Evolutionary conservation across 2,329 filamentous ascomycete species (phyloP), one percentile per base, ranked within the genome.

Genomic region (Coleophoma cylindrospora): DNA sequence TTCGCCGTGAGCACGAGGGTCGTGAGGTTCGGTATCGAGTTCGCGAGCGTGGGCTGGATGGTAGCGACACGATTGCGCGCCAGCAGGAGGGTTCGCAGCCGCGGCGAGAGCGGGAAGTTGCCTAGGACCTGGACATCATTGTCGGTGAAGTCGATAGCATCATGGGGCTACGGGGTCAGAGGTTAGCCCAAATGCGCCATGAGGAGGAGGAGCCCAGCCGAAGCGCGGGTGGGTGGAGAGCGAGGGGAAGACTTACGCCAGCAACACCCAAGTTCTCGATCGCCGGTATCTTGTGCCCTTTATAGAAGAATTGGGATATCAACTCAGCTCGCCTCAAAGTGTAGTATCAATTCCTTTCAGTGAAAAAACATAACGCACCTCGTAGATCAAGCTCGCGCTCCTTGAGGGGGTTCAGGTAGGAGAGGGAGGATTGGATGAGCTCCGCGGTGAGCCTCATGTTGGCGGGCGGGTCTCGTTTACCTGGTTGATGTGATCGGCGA

Each of bases 181-280:
- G 41, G 34, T 9, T 10, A 32, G 43, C 43, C 36, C 32, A 22
- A 45, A 48, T 11, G 21, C 32, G 33, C 19, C 5, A 15, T 43
- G 52, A 38, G 36, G 48, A 59, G 44, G 52, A 38, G 36, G 48
- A 59, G 53, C 37, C 22, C 44, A 34, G 15, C 34, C 15, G 34
- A 33, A 33, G 44, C 15, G 17, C 17, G 3, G n/a, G 40, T 44
- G 36, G 33, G 34, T 40, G 27, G 14, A 34, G 50, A 21, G 32
- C 34, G 27, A 47, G 41, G 37, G 40, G 36, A 50, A 32, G 45
- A 83, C 86, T 67, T 74, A 95, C 90, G 66, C 89, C 89, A 62
- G 94, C 92, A 66, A 91, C 89, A 76, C 94, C 94, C 74, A 99
- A 74, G 72, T 99, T 99, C 78, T 99, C 94, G 75, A 99, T 96